Conservation (phyloP, 495 filamentous ascomycete genomes). For the Penicillium cinerascens region DNA sequence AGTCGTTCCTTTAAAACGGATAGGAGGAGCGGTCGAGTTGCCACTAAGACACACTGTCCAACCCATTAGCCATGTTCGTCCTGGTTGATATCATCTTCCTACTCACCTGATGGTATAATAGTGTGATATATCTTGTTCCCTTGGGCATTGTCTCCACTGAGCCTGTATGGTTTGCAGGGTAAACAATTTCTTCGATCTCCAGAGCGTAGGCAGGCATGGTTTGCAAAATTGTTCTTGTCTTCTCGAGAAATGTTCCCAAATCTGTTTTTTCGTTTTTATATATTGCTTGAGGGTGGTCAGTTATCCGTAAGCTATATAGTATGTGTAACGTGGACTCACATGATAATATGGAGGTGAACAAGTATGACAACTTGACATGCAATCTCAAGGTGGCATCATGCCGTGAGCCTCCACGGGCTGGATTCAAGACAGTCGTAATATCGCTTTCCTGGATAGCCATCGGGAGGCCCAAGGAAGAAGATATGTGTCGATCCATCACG, state of each 20-base stretch:
- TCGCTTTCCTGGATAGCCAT: constrained; percentile 33
- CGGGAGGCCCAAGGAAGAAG: constrained; percentile 34
- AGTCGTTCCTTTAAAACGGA: constrained; percentile 32
- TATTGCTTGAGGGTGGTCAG: constrained; percentile 15
- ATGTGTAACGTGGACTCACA: constrained; percentile 9
- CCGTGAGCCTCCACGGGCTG: constrained; percentile 14
- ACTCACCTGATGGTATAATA: constrained; percentile 38
- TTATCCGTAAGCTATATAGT: neutral
- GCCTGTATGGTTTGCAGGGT: constrained; percentile 18
- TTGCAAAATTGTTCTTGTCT: constrained; percentile 31
- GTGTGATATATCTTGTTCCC: constrained; percentile 30
- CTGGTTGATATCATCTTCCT: neutral
- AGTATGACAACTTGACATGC: constrained; percentile 29
- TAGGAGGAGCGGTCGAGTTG: constrained; percentile 36
- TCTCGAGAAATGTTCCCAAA: constrained; percentile 31
- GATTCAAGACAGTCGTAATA: constrained; percentile 31
- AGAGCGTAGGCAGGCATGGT: constrained; percentile 29
- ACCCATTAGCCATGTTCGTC: neutral
- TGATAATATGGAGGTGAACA: constrained; percentile 26
- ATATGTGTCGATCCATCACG: constrained; percentile 35
- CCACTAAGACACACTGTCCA: constrained; percentile 35
- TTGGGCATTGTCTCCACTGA: constrained; percentile 30
- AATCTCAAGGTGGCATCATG: constrained; percentile 27
- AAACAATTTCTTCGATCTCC: constrained; percentile 32
- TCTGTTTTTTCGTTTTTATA: constrained; percentile 34